Evolutionary conservation across 352 stramenopile species (phyloP), one percentile per base, ranked within the genome.

Genomic region (Pythium angustatum): DNA sequence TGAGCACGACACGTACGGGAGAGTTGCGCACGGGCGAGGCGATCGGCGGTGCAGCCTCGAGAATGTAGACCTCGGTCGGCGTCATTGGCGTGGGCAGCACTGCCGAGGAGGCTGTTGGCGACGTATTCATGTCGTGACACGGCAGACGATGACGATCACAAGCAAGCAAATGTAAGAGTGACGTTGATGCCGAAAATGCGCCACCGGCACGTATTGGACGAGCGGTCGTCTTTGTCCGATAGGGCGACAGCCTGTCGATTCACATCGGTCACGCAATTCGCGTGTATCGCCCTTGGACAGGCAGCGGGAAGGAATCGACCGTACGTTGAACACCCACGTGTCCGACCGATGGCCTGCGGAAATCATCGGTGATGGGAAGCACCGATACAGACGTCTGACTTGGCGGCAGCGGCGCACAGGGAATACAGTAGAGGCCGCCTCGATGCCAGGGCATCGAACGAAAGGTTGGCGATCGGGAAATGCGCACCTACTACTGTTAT

Each of bases 1-100:
- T 84, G 15, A 84, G 22, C 4, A 80, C 47, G 24, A 72, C 69
- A 48, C 69, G 70, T 1, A n/a, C 0, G 15, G 65, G 44, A 6
- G 79, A 76, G 55, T 83, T 81, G 27, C 72, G 73, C 22, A 14
- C 57, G 31, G 49, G 43, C 36, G 6, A 7, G 15, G 6, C n/a
- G 27, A 40, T 15, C 7, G 27, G 22, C 4, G 10, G 21, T 7
- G 36, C 41, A 11, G 24, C 24, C 34, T 60, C 36, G 53, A 60
- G 53, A 22, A 50, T 60, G 40, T 30, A 60, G 4, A 50, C 53
- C 41, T 60, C 47, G 5, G 47, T 54, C 22, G 47, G 47, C 4
- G 47, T 40, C 24, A 15, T 28, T 15, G 47, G 47, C 40, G 40
- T 47, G 5, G 40, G 40, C n/a, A 47, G 19, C 40, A 21, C 19